Percentiles rank a stretch among this genome's conserved stretches.
Conservation (phyloP, 2,329 filamentous ascomycete species). For the Colletotrichum coccodes region DNA sequence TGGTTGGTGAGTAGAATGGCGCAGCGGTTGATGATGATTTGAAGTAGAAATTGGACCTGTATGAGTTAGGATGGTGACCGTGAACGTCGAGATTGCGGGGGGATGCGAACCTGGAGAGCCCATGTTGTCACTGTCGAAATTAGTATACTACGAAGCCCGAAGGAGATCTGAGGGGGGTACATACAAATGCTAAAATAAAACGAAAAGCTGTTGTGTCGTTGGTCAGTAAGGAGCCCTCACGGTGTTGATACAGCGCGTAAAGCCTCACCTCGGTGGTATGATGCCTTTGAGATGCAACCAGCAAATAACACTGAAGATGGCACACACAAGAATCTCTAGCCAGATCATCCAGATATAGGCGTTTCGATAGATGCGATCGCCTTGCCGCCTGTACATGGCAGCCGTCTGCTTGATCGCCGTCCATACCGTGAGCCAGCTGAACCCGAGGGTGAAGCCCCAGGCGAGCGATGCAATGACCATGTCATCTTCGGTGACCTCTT, state of each 20-base stretch:
- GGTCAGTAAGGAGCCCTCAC: neutral
- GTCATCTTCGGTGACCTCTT: slow-evolving; percentile 37
- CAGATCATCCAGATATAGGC: slow-evolving; percentile 60
- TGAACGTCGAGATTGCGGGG: neutral
- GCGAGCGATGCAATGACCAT: slow-evolving; percentile 44
- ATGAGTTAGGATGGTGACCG: neutral
- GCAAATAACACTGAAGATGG: slow-evolving; percentile 52
- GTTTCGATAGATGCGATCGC: slow-evolving; percentile 44
- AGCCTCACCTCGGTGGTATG: slow-evolving; percentile 31
- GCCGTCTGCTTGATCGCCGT: slow-evolving; percentile 48
- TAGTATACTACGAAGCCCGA: neutral
- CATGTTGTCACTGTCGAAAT: slow-evolving; percentile 43
- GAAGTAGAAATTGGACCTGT: slow-evolving; percentile 59
- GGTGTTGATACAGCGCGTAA: neutral
- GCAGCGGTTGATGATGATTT: slow-evolving; percentile 66
- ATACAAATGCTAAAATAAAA: slow-evolving; percentile 33
- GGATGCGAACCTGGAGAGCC: slow-evolving; percentile 41
- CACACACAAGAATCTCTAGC: slow-evolving; percentile 54
- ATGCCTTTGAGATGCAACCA: slow-evolving; percentile 34
- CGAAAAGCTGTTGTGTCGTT: slow-evolving; percentile 7
- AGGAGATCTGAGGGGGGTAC: neutral
- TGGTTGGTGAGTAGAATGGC: slow-evolving; percentile 54
- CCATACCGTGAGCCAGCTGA: slow-evolving; percentile 51
- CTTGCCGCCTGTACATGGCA: slow-evolving; percentile 45
- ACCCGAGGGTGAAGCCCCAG: slow-evolving; percentile 51